phyloP scores from a whole-genome alignment of 2,329 filamentous ascomycete genomes.

The Beauveria sp. region DNA sequence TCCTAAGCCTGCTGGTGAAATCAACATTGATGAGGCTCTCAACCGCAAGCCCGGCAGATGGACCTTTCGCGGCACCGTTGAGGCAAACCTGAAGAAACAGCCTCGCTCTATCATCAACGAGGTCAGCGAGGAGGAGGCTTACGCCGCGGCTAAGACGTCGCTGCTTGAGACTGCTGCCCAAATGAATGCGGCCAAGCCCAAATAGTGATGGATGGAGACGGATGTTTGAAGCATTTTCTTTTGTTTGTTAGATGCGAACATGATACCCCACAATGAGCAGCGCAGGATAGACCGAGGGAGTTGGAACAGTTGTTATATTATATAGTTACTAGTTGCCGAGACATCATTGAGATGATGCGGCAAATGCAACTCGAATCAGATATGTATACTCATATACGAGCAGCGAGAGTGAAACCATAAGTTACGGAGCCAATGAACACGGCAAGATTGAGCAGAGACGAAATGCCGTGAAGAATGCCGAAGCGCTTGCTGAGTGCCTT shows the following conservation, averaged over 20 bases:
- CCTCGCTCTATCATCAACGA: slow-evolving; percentile 16
- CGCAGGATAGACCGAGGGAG: not conserved
- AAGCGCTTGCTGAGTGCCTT: slow-evolving; percentile 70
- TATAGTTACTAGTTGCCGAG: not conserved
- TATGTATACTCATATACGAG: slow-evolving; percentile 22
- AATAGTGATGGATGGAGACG: slow-evolving; percentile 14
- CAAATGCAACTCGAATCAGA: not conserved
- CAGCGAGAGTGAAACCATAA: slow-evolving; percentile 71
- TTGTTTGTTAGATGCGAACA: not conserved
- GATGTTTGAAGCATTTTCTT: not conserved
- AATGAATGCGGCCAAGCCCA: slow-evolving; percentile 15
- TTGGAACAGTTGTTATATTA: not conserved
- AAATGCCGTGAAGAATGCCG: slow-evolving; percentile 70
- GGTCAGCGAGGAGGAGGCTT: slow-evolving; percentile 18
- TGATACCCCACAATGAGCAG: slow-evolving; percentile 1
- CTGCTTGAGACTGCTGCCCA: slow-evolving; percentile 26
- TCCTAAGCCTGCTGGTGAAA: slow-evolving; percentile 31
- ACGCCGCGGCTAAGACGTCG: slow-evolving; percentile 41
- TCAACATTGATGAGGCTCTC: slow-evolving; percentile 37
- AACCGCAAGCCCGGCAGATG: slow-evolving; percentile 35
- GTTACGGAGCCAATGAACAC: slow-evolving; percentile 62
- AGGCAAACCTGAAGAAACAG: slow-evolving; percentile 20
- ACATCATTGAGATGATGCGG: not conserved
- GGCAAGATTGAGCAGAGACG: slow-evolving; percentile 68
- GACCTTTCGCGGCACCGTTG: slow-evolving; percentile 30